Evolutionary conservation across 495 filamentous ascomycete genomes (phyloP), one percentile per base, ranked within the genome.

Genomic region (Neurospora pannonica): DNA sequence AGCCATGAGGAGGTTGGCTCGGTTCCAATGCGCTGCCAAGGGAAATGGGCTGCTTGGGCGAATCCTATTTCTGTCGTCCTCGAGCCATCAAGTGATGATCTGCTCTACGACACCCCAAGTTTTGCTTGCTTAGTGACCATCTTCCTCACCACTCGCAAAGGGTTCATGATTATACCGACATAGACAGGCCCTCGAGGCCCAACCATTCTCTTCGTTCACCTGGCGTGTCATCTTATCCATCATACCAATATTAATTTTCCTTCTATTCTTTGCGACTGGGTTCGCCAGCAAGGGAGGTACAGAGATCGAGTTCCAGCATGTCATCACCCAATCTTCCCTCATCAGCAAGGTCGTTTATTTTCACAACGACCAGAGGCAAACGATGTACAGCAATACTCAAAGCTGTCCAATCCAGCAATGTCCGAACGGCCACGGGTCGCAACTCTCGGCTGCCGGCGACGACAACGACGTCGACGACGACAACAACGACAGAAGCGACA

Each of bases 341-440:
- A 78, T 81, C 82, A 75, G 82, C 80, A n/a, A 67, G 13, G 15
- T 67, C 54, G 28, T 67, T 67, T 34, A 82, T 77, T 38, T 79
- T 85, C 74, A 85, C 86, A 37, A 84, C 79, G 17, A 81, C 87
- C 70, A 71, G 81, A 28, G 85, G 86, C 24, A 83, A 78, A 73
- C 82, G 79, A 77, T 88, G 87, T 77, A 87, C 86, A 75, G 83
- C 83, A 39, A 76, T 85, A 71, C 86, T 86, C 43, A 84, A 81
- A 72, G 74, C 77, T 54, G 46, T 69, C 73, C 39, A 80, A 43
- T 70, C 31, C 71, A 75, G 76, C 71, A 39, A 73, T 46, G 71
- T 13, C 3, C 74, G 39, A 54, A 60, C 76, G 3, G n/a, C 77
- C 40, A 62, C 77, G 39, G 72, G 77, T 4, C 54, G 28, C 7